phyloP scores from a whole-genome alignment of 768 basidiomycete species.

The Dictyophora rubrovolvata region DNA sequence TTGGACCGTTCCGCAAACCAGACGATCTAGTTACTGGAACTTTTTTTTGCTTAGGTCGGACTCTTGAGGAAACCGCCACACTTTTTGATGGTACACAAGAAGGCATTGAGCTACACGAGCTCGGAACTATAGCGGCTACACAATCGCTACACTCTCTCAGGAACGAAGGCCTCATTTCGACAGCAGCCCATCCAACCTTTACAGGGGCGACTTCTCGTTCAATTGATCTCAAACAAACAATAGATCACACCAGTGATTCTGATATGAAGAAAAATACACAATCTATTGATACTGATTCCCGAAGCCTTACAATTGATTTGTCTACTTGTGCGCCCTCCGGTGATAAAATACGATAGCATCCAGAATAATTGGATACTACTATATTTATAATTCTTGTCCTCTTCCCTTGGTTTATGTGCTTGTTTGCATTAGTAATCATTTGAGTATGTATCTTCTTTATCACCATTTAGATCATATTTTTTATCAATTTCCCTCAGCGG shows the following conservation, averaged over 20 bases:
- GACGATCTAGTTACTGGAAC: no score
- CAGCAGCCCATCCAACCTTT: not conserved
- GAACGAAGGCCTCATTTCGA: not conserved
- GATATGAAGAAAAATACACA: not conserved
- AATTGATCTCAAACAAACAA: not conserved
- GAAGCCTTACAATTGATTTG: not conserved
- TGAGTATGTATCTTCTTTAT: not conserved
- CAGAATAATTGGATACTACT: not conserved
- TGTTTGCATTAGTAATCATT: not conserved
- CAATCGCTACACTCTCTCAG: conserved; percentile 4
- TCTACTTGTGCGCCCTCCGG: not conserved
- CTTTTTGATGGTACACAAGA: conserved; percentile 56
- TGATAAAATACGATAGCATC: not conserved
- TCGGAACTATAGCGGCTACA: conserved; percentile 41
- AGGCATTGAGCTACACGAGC: conserved; percentile 28
- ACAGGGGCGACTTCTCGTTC: not conserved
- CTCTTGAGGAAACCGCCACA: conserved; percentile 64
- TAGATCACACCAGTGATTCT: not conserved
- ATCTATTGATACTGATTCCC: not conserved
- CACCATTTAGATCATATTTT: not conserved
- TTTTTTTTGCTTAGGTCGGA: conserved; percentile 31
- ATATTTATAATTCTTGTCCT: not conserved
- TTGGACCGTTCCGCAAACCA: not conserved
- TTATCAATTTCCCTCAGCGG: not conserved
- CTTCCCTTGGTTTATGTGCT: not conserved